Conservation (phyloP, 2,329 filamentous ascomycete genomes). For the Pseudocercospora musae region DNA sequence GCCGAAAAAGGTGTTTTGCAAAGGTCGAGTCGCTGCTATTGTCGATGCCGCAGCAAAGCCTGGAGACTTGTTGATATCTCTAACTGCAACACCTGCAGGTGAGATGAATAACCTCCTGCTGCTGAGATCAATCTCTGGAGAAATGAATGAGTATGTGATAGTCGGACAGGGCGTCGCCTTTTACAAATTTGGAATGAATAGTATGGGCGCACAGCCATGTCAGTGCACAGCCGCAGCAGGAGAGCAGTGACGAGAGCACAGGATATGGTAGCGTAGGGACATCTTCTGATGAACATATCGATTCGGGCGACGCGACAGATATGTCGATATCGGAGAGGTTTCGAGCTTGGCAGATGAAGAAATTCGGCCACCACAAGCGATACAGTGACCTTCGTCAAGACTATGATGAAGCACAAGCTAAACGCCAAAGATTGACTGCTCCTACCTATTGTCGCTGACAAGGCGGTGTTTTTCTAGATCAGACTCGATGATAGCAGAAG, state of each 20-base stretch:
- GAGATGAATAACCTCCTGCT: neutral
- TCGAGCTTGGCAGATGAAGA: neutral
- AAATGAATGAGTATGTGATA: neutral
- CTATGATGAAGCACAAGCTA: neutral
- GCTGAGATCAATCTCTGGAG: neutral
- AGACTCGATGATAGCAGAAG: no score
- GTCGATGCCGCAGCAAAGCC: neutral
- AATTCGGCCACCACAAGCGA: neutral
- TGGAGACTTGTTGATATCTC: neutral
- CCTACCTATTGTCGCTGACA: no score
- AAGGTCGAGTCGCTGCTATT: neutral
- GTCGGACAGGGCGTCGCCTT: neutral
- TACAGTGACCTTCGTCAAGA: neutral
- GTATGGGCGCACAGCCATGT: neutral
- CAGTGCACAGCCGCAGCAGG: neutral
- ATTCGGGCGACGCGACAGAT: neutral
- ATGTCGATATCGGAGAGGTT: neutral
- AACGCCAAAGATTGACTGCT: no score
- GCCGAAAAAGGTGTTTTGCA: neutral
- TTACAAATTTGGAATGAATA: neutral
- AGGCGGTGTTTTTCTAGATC: no score
- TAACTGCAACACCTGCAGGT: neutral
- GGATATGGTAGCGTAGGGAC: neutral
- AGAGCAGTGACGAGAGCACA: neutral
- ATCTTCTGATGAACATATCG: neutral